phyloP scores from a whole-genome alignment of 768 basidiomycete genomes.

The Boletus rex-veris region DNA sequence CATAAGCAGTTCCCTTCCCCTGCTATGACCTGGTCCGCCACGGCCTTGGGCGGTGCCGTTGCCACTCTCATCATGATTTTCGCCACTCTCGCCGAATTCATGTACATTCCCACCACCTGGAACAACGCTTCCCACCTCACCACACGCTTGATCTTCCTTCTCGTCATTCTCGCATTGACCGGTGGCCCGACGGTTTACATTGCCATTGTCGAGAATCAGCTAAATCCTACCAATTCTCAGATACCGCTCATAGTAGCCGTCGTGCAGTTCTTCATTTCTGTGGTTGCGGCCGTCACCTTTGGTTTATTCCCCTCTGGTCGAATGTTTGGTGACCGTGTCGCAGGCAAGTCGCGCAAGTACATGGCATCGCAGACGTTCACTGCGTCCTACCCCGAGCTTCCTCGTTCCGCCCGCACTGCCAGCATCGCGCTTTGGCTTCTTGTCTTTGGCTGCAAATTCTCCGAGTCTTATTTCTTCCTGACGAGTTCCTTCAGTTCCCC shows the following conservation, averaged over 20 bases:
- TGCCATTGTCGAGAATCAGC: conserved; percentile 71
- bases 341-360: conserved; percentile 96
- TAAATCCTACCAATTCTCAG: conserved; percentile 45
- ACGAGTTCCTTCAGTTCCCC: conserved; percentile 96
- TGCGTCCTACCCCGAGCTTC: conserved; percentile 87
- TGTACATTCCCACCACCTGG: conserved; percentile 98
- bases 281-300: conserved; percentile 78
- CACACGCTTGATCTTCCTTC: conserved; percentile 86
- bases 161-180: conserved; percentile 89
- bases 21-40: conserved; percentile 93
- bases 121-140: conserved; percentile 97
- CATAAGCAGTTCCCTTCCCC: conserved; percentile 66
- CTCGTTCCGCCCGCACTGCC: conserved; percentile 68
- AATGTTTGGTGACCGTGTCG: conserved; percentile 98
- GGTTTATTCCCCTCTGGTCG: conserved; percentile 90
- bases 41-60: conserved; percentile 94
- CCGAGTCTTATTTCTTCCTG: conserved; percentile 97
- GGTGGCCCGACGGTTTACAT: conserved; percentile 94
- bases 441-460: conserved; percentile 94
- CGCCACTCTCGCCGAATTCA: conserved; percentile 92
- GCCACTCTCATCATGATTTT: conserved; percentile 90
- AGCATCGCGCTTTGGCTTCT: conserved; percentile 88
- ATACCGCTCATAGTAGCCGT: conserved; percentile 89
- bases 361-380: conserved; percentile 99
- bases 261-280: conserved; percentile 91